Conservation (phyloP, 495 filamentous ascomycete genomes). For the Penicillium angulare region DNA sequence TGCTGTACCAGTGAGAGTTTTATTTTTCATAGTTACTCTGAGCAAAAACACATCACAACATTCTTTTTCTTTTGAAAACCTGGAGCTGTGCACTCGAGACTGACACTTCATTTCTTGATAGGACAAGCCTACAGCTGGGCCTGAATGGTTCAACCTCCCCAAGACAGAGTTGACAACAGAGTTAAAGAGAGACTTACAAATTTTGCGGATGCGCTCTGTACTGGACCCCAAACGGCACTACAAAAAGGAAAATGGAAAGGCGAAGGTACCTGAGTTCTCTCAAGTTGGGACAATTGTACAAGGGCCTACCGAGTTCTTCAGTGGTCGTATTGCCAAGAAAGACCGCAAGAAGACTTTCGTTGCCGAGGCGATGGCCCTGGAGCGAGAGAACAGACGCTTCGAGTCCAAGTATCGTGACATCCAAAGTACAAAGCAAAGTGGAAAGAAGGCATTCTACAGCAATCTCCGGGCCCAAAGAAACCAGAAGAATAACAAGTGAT, state of each 20-base stretch:
- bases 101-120: conserved; percentile 32
- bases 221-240: conserved; percentile 89
- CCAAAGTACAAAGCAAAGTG: conserved; percentile 64
- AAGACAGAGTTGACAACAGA: conserved; percentile 78
- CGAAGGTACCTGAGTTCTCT: conserved; percentile 70
- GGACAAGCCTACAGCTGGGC: conserved; percentile 60
- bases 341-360: conserved; percentile 87
- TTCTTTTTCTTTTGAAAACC: not conserved
- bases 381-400: conserved; percentile 59
- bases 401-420: conserved; percentile 70
- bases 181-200: conserved; percentile 80
- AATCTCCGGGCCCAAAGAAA: conserved; percentile 58
- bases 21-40: conserved; percentile 99
- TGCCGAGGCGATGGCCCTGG: conserved; percentile 75
- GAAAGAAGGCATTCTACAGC: conserved; percentile 72
- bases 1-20: conserved; percentile 72
- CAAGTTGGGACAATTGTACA: conserved; percentile 88
- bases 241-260: conserved; percentile 74
- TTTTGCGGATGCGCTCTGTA: conserved; percentile 83
- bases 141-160: conserved; percentile 82
- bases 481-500: conserved; percentile 35
- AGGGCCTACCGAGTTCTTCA: conserved; percentile 86
- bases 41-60: conserved; percentile 43
- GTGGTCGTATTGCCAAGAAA: conserved; percentile 73
- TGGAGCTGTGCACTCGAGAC: conserved; percentile 3